These are phyloP conservation scores for Pseudozyma flocculosa DNA, from an alignment of 1,284 basidiomycete species.

Conservation along the genomic window DNA sequence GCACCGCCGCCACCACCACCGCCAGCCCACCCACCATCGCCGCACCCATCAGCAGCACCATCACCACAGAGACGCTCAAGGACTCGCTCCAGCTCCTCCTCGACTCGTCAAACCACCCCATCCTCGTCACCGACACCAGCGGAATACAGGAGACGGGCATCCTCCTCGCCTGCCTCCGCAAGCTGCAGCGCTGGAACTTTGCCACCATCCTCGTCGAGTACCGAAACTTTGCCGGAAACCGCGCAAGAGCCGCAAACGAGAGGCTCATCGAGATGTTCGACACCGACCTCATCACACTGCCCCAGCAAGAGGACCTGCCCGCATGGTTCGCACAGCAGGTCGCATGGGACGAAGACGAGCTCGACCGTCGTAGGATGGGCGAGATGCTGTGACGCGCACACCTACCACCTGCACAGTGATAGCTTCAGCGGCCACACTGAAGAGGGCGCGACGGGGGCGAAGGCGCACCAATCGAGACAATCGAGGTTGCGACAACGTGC, in stretches of 20 bases:
- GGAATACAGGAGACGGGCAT: conserved; percentile 54
- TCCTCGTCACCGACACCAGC: conserved; percentile 48
- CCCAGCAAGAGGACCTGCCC: conserved; percentile 32
- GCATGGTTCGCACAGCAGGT: conserved; percentile 44
- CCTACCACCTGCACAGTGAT: too few species aligned
- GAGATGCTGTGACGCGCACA: too few species aligned
- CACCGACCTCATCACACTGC: conserved; percentile 47
- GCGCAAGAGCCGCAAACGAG: conserved; percentile 48
- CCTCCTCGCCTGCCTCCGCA: conserved; percentile 49
- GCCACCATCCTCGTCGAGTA: conserved; percentile 54
- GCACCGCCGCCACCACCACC: too few species aligned
- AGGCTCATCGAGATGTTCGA: conserved; percentile 57
- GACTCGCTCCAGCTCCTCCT: conserved; percentile 49
- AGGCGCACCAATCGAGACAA: too few species aligned
- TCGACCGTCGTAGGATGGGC: too few species aligned
- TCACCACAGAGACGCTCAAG: conserved; percentile 45
- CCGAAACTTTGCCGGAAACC: conserved; percentile 46
- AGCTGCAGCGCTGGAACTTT: conserved; percentile 54
- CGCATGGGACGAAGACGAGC: conserved; percentile 25
- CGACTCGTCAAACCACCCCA: conserved; percentile 31
- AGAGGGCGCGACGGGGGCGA: too few species aligned
- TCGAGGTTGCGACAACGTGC: too few species aligned
- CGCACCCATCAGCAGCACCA: conserved; percentile 19
- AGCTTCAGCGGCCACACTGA: too few species aligned
- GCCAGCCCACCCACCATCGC: conserved; percentile 12